Conservation (phyloP, 1,284 basidiomycete species). For the Malassezia cuniculi region DNA sequence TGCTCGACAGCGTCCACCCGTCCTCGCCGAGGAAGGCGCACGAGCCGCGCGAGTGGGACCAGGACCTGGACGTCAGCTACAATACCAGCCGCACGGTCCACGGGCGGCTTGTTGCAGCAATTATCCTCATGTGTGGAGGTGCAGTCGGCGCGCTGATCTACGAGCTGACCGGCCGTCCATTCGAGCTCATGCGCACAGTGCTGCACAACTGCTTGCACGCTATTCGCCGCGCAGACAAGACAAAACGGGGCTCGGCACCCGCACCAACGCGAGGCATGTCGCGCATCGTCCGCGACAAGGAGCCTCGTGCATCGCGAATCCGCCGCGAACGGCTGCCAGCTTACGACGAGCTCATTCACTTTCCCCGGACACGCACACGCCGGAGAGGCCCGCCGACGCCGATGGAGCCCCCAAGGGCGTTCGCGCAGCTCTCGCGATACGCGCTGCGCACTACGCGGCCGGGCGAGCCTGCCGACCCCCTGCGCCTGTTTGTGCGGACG, state of each 20-base stretch:
- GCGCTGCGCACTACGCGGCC: conserved; percentile 11
- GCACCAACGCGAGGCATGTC: too few relatives aligned
- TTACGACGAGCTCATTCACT: too few relatives aligned
- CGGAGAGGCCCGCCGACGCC: too few relatives aligned
- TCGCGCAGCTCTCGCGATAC: conserved; percentile 6
- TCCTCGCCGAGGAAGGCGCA: not conserved
- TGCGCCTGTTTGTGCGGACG: conserved; percentile 7
- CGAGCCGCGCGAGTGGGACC: too few relatives aligned
- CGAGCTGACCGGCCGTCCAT: conserved; percentile 42
- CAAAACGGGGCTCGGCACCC: too few relatives aligned
- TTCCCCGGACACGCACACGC: too few relatives aligned
- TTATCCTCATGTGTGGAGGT: conserved; percentile 32
- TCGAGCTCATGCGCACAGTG: conserved; percentile 43
- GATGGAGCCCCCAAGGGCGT: too few relatives aligned
- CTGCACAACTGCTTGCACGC: conserved; percentile 32
- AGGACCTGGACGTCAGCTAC: conserved; percentile 27
- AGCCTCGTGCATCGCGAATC: too few relatives aligned
- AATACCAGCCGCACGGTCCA: conserved; percentile 31
- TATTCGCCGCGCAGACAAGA: too few relatives aligned
- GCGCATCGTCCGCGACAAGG: too few relatives aligned
- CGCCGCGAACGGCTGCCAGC: too few relatives aligned
- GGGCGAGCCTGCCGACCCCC: not conserved
- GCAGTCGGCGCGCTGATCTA: conserved; percentile 36
- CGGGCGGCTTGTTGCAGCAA: conserved; percentile 28
- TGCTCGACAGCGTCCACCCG: conserved; percentile 4